These are phyloP conservation scores for Chalciporus piperatus DNA, from an alignment of 768 basidiomycete genomes.

Conservation along the genomic window DNA sequence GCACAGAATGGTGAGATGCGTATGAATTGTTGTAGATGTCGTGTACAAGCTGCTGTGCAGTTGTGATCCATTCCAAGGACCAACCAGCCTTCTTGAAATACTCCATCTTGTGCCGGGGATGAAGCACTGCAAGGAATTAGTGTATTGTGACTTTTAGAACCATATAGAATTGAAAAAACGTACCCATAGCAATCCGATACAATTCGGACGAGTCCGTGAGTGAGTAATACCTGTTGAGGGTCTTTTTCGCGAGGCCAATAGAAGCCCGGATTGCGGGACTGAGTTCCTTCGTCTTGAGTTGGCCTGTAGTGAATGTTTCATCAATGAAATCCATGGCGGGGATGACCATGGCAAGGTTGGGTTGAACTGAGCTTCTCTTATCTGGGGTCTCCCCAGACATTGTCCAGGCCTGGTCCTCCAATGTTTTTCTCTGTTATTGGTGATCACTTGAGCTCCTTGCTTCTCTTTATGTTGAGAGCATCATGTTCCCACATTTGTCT, in stretches of 20 bases:
- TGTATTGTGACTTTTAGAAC: neutral
- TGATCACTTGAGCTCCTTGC: too few species aligned
- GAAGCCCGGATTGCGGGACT: conserved; percentile 2
- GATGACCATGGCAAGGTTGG: conserved; percentile 28
- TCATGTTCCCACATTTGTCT: too few species aligned
- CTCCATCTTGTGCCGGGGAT: conserved; percentile 28
- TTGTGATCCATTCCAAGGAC: conserved; percentile 26
- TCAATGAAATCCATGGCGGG: conserved; percentile 35
- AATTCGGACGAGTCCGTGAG: conserved; percentile 20
- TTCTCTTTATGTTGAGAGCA: too few species aligned
- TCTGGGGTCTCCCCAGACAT: conserved; percentile 32
- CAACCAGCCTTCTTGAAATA: conserved; percentile 29
- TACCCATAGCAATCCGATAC: conserved; percentile 31
- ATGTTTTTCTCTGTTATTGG: conserved; percentile 37
- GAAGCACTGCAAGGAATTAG: conserved; percentile 22
- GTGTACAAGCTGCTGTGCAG: conserved; percentile 17
- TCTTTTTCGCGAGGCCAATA: conserved; percentile 17
- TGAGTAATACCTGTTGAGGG: conserved; percentile 26
- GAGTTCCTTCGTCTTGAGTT: neutral
- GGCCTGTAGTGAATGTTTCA: conserved; percentile 12
- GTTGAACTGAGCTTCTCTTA: conserved; percentile 27
- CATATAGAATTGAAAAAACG: neutral
- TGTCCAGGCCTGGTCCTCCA: conserved; percentile 30
- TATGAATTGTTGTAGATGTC: conserved; percentile 16
- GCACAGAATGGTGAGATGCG: neutral